Base-by-base conservation (phyloP, 2,329 filamentous ascomycete species). In the Trichoderma semiorbis region DNA sequence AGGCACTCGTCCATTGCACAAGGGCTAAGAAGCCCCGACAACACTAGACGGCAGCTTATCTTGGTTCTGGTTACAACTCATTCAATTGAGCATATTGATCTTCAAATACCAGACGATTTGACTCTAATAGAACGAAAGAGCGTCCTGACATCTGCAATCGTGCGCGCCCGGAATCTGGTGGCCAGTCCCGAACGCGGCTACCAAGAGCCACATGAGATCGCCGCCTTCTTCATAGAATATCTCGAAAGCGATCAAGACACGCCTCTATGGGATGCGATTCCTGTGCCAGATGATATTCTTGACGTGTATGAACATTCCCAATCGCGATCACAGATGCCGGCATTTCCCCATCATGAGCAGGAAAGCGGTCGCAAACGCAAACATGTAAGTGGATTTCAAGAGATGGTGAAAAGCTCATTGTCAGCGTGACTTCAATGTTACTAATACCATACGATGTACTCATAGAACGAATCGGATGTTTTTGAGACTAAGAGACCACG, bases 41-140 rank as follows among this genome's bases (percentile, higher is more conserved):
- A 39, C 58, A 68, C 30, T 10, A 80, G 78, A 70, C 77, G 78
- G 53, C 86, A 85, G 0, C 75, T 87, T n/a, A 78, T 87, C 1
- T 76, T 90, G 69, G 80, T 81, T 0, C 81, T 90, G 6, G 84
- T 86, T 6, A 85, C 83, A 7, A 84, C 82, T 3, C 83, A 85
- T 73, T 86, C 87, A 1, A 83, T 89, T 47, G 87, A 90, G 76
- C 88, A 90, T 72, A 82, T 89, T 55, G 84, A 85, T 71, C 78
- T 85, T 63, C 80, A 84, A 18, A 79, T 89, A 30, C 80, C 81
- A 2, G 73, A 75, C 7, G 61, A 78, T 6, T 72, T 80, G 18
- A 78, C 80, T 2, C 73, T 77, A 0, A 70, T 87, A 7, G 86
- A 89, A 74, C 82, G 84, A 18, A 86, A 84, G 72, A 86, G 84